Percentiles rank a stretch among this genome's conserved stretches.
These are phyloP conservation scores for Clarireedia monteithiana DNA, from an alignment of 2,329 filamentous ascomycete species.

Conservation along the genomic window DNA sequence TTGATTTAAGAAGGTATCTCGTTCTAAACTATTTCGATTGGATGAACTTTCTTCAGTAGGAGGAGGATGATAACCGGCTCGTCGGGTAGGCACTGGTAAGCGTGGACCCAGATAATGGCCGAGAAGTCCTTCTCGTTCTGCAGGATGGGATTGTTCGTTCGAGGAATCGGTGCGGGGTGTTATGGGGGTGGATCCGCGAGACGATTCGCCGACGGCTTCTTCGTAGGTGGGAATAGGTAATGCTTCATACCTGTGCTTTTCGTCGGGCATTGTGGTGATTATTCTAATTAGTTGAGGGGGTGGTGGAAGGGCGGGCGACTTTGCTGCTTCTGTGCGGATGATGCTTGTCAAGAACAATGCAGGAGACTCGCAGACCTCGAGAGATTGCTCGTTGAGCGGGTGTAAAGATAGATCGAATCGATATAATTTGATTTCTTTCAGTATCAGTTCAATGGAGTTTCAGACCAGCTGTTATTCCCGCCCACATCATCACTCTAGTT, in stretches of 20 bases:
- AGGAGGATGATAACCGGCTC: slow-evolving; percentile 64
- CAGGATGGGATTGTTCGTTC: slow-evolving; percentile 57
- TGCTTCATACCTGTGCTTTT: slow-evolving; percentile 51
- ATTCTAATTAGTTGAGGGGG: not conserved
- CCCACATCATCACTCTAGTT: slow-evolving; percentile 12
- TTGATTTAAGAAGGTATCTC: slow-evolving; percentile 41
- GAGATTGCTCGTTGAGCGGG: not conserved
- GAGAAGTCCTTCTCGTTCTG: slow-evolving; percentile 72
- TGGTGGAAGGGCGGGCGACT: not conserved
- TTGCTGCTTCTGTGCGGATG: slow-evolving; percentile 4
- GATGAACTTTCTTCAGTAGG: slow-evolving; percentile 69
- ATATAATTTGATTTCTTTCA: not conserved
- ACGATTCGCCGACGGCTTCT: slow-evolving; percentile 62
- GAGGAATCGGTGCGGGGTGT: slow-evolving; percentile 42
- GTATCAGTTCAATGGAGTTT: slow-evolving; percentile 3
- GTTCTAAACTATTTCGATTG: slow-evolving; percentile 21
- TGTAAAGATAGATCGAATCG: not conserved
- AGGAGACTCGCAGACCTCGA: not conserved
- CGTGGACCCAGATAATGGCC: slow-evolving; percentile 39
- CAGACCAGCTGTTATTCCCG: slow-evolving; percentile 24
- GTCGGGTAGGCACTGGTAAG: slow-evolving; percentile 34
- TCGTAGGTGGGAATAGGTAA: slow-evolving; percentile 78
- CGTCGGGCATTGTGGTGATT: slow-evolving; percentile 33
- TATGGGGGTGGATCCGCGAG: slow-evolving; percentile 52
- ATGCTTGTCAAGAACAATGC: not conserved